Percentiles rank a stretch among this genome's conserved stretches.
These are phyloP conservation scores for Talaromyces pinophilus DNA, from an alignment of 2,329 filamentous ascomycete genomes.

Conservation along the genomic window DNA sequence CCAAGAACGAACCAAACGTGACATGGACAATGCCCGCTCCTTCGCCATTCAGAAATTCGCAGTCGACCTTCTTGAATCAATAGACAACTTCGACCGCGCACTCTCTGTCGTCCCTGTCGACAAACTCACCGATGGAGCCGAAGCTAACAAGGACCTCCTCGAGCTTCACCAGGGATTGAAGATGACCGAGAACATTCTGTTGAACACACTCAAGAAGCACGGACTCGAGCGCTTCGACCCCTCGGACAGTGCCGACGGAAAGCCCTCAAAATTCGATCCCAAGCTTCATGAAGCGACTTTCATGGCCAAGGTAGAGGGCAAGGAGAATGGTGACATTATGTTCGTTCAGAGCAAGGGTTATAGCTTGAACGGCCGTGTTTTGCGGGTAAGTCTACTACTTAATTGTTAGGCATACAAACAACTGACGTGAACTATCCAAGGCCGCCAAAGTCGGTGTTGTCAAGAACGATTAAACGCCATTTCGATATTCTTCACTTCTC, in stretches of 20 bases:
- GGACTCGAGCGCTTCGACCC: constrained; percentile 89
- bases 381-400: constrained; percentile 59
- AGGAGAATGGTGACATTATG: constrained; percentile 89
- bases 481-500: constrained; percentile 8
- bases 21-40: constrained; percentile 81
- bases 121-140: constrained; percentile 61
- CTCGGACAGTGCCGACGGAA: constrained; percentile 47
- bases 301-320: constrained; percentile 81
- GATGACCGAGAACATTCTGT: constrained; percentile 90
- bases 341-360: constrained; percentile 95
- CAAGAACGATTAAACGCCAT: constrained; percentile 64
- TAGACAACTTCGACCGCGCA: constrained; percentile 97
- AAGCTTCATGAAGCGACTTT: constrained; percentile 97
- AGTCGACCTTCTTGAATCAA: constrained; percentile 88
- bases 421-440: constrained; percentile 31
- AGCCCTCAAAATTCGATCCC: constrained; percentile 87
- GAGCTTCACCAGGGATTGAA: constrained; percentile 85
- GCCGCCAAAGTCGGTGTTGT: constrained; percentile 96
- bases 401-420: neutral
- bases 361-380: constrained; percentile 82
- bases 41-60: constrained; percentile 95
- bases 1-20: constrained; percentile 88
- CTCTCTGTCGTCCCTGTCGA: constrained; percentile 74
- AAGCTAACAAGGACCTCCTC: constrained; percentile 68
- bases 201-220: constrained; percentile 88